Conservation (phyloP, 2,329 filamentous ascomycete genomes). For the Beauveria bassiana region DNA sequence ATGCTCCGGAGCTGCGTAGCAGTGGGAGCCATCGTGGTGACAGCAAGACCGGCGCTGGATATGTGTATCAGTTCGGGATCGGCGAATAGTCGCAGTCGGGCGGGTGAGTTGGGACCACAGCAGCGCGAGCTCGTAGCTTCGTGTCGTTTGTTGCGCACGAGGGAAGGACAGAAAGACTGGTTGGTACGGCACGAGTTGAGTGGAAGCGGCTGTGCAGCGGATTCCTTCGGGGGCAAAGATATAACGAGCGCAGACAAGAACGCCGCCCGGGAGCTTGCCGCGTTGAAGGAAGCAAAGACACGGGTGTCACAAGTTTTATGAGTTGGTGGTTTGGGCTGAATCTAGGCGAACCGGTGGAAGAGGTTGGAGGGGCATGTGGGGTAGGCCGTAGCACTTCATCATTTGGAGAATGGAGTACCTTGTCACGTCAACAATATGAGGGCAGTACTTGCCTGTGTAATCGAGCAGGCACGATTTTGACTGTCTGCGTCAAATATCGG, state of each 20-base stretch:
- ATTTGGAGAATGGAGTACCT: background rate
- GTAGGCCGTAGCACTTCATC: background rate
- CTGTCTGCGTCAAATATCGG: no score
- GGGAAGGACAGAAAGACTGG: background rate
- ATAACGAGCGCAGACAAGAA: background rate
- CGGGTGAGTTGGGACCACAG: background rate
- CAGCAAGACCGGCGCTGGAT: background rate
- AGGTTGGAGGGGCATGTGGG: conserved; percentile 5
- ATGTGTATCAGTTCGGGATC: background rate
- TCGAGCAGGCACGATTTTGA: no score
- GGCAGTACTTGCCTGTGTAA: background rate
- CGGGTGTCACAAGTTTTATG: background rate
- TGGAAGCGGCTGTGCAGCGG: background rate
- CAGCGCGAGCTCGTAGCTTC: background rate
- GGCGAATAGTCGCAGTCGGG: background rate
- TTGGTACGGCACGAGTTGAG: background rate
- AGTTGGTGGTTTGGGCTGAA: background rate
- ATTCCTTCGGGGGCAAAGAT: background rate
- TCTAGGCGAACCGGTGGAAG: background rate
- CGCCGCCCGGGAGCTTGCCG: background rate
- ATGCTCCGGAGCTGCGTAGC: conserved; percentile 32
- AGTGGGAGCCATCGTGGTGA: conserved; percentile 27
- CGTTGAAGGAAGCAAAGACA: background rate
- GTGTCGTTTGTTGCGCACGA: background rate
- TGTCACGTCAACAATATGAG: background rate